Conservation (phyloP, 768 basidiomycete species). For the Podaxis sp. region DNA sequence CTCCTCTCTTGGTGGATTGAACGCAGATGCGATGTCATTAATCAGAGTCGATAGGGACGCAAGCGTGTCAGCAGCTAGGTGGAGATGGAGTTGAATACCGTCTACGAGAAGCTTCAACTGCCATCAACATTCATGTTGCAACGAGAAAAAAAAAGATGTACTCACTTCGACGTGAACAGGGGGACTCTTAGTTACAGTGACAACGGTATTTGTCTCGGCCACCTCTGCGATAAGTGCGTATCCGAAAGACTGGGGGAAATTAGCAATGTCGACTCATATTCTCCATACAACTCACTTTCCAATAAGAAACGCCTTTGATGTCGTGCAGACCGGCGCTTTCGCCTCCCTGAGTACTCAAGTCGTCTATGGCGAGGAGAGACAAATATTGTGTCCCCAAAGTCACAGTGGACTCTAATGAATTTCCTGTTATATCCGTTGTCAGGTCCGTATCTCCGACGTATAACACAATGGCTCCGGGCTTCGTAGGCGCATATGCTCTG, state of each 20-base stretch:
- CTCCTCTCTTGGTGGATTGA: slow-evolving; percentile 35
- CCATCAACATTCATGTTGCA: not conserved
- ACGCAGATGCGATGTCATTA: slow-evolving; percentile 46
- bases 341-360: slow-evolving; percentile 28
- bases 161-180: slow-evolving; percentile 23
- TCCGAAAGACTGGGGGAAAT: slow-evolving; percentile 48
- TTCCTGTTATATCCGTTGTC: slow-evolving; percentile 71
- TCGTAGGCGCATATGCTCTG: slow-evolving; percentile 52
- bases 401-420: slow-evolving; percentile 56
- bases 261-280: not conserved
- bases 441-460: slow-evolving; percentile 69
- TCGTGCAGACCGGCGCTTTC: slow-evolving; percentile 16
- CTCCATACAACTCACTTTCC: slow-evolving; percentile 60
- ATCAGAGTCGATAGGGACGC: slow-evolving; percentile 56
- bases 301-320: slow-evolving; percentile 43
- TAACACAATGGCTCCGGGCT: slow-evolving; percentile 66
- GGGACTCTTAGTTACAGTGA: slow-evolving; percentile 31
- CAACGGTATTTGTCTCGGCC: slow-evolving; percentile 43
- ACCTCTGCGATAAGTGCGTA: slow-evolving; percentile 72
- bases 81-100: slow-evolving; percentile 52
- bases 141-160: not conserved
- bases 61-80: slow-evolving; percentile 80
- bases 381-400: slow-evolving; percentile 47
- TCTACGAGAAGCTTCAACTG: slow-evolving; percentile 53
- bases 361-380: slow-evolving; percentile 45